Evolutionary conservation across 345 rosid species (phyloP).

Genomic region (Mangifera indica): DNA sequence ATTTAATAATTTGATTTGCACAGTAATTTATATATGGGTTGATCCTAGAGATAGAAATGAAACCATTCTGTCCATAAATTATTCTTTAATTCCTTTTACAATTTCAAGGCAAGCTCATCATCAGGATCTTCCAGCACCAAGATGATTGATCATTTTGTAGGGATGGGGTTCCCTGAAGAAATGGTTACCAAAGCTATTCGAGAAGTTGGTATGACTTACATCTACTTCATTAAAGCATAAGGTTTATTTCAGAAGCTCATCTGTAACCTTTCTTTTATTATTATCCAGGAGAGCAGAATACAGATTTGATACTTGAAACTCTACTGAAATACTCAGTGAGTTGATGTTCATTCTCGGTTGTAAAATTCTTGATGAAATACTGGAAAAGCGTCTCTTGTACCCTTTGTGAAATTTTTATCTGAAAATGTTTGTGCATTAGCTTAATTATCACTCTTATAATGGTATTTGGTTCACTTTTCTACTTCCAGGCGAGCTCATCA

Average conservation of each 20-base stretch:
- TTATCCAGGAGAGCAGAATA: slow-evolving; percentile 49
- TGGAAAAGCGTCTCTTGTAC: not conserved
- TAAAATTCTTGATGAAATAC: slow-evolving; percentile 10
- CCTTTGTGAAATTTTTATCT: not conserved
- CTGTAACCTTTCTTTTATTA: slow-evolving; percentile 11
- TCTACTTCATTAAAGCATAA: slow-evolving; percentile 1
- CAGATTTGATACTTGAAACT: slow-evolving; percentile 47
- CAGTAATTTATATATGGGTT: not conserved
- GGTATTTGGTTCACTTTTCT: slow-evolving; percentile 12
- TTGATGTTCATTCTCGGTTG: slow-evolving; percentile 10
- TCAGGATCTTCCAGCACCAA: slow-evolving; percentile 57
- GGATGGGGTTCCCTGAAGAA: slow-evolving; percentile 71
- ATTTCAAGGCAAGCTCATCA: slow-evolving; percentile 47
- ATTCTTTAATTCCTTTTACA: slow-evolving; percentile 7
- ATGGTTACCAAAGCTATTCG: slow-evolving; percentile 58
- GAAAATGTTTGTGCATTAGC: not conserved
- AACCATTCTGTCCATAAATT: not conserved
- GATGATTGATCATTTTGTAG: slow-evolving; percentile 52
- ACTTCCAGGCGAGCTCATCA: slow-evolving; percentile 32
- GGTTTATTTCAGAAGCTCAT: slow-evolving; percentile 14
- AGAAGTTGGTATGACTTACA: slow-evolving; percentile 52
- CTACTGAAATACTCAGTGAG: slow-evolving; percentile 57
- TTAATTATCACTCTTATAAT: not conserved
- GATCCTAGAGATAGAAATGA: not conserved
- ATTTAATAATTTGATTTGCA: not conserved